Conservation (phyloP, 305 asterid species). For the Euphrasia arctica region DNA sequence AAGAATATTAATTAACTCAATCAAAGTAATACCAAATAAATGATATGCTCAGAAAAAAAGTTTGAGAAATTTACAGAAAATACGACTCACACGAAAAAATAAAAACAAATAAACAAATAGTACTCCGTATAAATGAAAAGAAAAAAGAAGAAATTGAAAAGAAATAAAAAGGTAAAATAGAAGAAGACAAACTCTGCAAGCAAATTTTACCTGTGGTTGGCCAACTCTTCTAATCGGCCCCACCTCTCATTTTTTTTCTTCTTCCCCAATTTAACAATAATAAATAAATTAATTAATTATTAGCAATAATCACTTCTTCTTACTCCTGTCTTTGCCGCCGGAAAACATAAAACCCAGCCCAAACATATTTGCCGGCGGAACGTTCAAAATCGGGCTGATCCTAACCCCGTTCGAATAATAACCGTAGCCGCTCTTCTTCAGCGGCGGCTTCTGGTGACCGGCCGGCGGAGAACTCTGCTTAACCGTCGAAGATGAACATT, state of each 20-base stretch:
- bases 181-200: not conserved
- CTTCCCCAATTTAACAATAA: no score
- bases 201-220: not conserved
- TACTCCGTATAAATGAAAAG: no score
- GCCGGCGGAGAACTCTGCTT: constrained; percentile 26
- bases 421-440: constrained; percentile 49
- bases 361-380: not conserved
- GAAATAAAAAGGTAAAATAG: not conserved
- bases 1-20: no score
- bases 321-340: constrained; percentile 42
- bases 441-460: constrained; percentile 46
- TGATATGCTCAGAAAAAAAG: no score
- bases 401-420: constrained; percentile 13
- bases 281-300: no score
- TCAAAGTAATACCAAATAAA: no score
- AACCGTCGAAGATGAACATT: no score
- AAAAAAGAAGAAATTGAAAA: no score
- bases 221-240: not conserved
- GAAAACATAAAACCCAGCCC: constrained; percentile 37
- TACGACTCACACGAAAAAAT: no score
- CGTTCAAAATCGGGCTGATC: not conserved
- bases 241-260: no score
- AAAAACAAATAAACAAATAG: no score
- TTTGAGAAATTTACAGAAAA: no score
- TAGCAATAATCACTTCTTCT: constrained; percentile 31